Percentiles rank a stretch among this genome's conserved stretches.
These are phyloP conservation scores for Malbranchea cinnamomea DNA, from an alignment of 2,329 filamentous ascomycete genomes.

Conservation along the genomic window DNA sequence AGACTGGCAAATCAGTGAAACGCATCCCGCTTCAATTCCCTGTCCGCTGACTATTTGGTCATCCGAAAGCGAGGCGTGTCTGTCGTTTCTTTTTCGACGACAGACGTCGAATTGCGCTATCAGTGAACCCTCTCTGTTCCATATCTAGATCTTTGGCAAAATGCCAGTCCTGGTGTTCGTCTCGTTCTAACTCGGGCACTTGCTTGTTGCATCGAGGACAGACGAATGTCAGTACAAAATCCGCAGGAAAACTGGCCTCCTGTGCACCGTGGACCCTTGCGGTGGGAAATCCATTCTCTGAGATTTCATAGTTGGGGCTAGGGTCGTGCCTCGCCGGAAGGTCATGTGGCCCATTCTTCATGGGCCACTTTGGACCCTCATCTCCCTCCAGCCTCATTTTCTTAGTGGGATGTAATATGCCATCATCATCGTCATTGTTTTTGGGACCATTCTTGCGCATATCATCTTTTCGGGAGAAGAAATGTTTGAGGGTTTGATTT, in stretches of 20 bases:
- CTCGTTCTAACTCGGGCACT: conserved; percentile 44
- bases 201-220: conserved; percentile 53
- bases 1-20: no score
- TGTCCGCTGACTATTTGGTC: neutral
- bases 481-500: conserved; percentile 74
- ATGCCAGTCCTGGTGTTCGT: conserved; percentile 87
- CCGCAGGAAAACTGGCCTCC: neutral
- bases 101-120: neutral
- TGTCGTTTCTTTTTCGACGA: conserved; percentile 8
- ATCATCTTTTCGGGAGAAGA: conserved; percentile 49
- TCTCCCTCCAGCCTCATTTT: conserved; percentile 1
- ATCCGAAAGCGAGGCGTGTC: conserved; percentile 9
- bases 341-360: no score
- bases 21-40: no score
- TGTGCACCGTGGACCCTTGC: neutral
- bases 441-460: neutral
- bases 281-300: neutral
- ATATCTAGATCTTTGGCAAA: conserved; percentile 62
- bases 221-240: conserved; percentile 19
- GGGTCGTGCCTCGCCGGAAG: no score
- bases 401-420: neutral
- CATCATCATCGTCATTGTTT: neutral
- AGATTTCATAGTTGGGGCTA: neutral
- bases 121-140: conserved; percentile 4
- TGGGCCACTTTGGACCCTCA: no score